These are phyloP conservation scores for Lipomyces oligophaga DNA, from an alignment of 805 yeast species.

Conservation along the genomic window DNA sequence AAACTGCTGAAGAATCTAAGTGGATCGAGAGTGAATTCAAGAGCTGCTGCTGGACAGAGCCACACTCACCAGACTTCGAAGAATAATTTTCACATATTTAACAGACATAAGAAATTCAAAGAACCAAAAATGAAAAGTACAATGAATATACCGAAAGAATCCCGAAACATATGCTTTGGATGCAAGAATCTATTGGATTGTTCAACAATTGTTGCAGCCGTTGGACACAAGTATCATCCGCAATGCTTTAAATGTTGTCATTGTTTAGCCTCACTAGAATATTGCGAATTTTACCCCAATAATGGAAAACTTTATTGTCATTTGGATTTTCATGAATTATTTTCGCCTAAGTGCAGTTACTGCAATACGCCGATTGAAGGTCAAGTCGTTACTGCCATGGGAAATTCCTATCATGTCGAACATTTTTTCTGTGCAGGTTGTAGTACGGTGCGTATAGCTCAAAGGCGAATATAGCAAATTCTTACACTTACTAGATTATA, in stretches of 20 bases:
- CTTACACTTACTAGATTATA: not conserved
- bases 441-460: conserved; percentile 18
- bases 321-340: conserved; percentile 36
- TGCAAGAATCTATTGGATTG: too few relatives aligned
- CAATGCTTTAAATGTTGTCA: conserved; percentile 26
- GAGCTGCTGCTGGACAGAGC: too few relatives aligned
- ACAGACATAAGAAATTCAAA: too few relatives aligned
- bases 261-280: conserved; percentile 23
- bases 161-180: too few relatives aligned
- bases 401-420: conserved; percentile 33
- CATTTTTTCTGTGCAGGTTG: conserved; percentile 39
- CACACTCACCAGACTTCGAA: too few relatives aligned
- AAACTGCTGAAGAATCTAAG: too few relatives aligned
- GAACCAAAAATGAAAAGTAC: too few relatives aligned
- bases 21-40: too few relatives aligned
- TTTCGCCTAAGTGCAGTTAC: conserved; percentile 34
- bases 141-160: too few relatives aligned
- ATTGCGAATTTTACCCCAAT: conserved; percentile 25
- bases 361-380: conserved; percentile 36
- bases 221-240: conserved; percentile 25
- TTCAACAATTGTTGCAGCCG: conserved; percentile 22
- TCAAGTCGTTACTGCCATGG: conserved; percentile 34
- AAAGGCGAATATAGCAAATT: not conserved
- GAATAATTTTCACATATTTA: too few relatives aligned
- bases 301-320: conserved; percentile 35